These are phyloP conservation scores for Santalum album DNA, from an alignment of 164 flowering plant genomes.

Conservation along the genomic window DNA sequence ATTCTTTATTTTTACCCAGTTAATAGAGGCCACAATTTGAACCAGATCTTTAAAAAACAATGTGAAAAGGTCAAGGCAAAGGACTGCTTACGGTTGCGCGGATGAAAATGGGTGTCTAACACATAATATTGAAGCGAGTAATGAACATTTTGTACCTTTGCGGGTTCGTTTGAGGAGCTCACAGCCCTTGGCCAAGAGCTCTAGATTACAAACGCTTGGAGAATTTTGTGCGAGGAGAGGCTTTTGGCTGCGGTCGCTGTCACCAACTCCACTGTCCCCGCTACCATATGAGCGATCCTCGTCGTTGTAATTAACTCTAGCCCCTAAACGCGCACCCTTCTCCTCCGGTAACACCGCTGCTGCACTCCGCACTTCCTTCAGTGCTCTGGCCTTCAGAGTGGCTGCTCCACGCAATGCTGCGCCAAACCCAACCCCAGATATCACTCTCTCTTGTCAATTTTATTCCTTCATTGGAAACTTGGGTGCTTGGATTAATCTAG, in stretches of 20 bases:
- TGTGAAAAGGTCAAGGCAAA: no score
- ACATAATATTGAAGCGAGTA: background rate
- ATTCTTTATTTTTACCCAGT: no score
- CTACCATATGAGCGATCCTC: no score
- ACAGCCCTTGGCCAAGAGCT: conserved; percentile 49
- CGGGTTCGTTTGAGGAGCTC: conserved; percentile 74
- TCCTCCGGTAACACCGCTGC: conserved; percentile 46
- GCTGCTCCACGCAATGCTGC: conserved; percentile 72
- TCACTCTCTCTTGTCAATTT: no score
- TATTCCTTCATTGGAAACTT: no score
- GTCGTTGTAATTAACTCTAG: conserved; percentile 8
- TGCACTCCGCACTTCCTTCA: conserved; percentile 51
- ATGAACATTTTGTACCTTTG: conserved; percentile 43
- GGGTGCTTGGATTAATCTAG: no score
- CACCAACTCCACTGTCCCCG: no score
- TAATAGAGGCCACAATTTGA: no score
- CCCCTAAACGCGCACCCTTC: conserved; percentile 17
- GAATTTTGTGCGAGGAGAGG: conserved; percentile 22
- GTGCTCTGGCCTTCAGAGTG: conserved; percentile 60
- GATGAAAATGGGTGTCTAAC: background rate
- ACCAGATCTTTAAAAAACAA: no score
- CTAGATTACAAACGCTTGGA: conserved; percentile 27
- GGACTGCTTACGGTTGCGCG: no score
- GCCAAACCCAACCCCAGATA: background rate
- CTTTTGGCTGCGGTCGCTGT: no score